Percentiles rank a stretch among this genome's conserved stretches.
These are phyloP conservation scores for Rubroboletus pulcherrimus DNA, from an alignment of 768 basidiomycete species.

Conservation along the genomic window DNA sequence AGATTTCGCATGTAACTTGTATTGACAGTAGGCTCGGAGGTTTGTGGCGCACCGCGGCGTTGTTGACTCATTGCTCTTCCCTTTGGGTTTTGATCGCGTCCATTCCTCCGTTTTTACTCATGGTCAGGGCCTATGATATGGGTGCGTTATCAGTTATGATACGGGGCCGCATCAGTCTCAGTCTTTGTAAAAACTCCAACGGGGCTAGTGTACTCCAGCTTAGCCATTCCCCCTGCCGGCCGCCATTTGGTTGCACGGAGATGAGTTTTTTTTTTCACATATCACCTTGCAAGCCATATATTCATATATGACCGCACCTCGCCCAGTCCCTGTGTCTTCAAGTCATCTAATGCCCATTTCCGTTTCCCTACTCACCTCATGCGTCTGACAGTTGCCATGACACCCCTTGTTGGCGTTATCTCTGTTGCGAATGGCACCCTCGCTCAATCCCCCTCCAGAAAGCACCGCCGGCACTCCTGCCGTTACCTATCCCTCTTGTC, in stretches of 20 bases:
- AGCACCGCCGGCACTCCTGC: too few species aligned
- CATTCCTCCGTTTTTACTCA: not conserved
- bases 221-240: not conserved
- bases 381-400: not conserved
- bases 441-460: not conserved
- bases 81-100: too few species aligned
- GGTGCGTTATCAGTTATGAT: not conserved
- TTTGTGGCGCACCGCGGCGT: too few species aligned
- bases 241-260: not conserved
- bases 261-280: not conserved
- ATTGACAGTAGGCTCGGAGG: too few species aligned
- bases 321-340: not conserved
- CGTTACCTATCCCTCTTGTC: too few species aligned
- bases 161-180: not conserved
- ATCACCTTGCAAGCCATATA: not conserved
- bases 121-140: not conserved
- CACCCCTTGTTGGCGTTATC: not conserved
- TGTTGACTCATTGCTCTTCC: too few species aligned
- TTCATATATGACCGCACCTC: not conserved
- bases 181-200: not conserved
- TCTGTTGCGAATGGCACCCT: not conserved
- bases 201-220: not conserved
- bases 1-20: too few species aligned
- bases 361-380: not conserved
- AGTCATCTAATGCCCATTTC: not conserved